Base-by-base conservation (phyloP, 495 filamentous ascomycete species). In the Aspergillus sparsus region DNA sequence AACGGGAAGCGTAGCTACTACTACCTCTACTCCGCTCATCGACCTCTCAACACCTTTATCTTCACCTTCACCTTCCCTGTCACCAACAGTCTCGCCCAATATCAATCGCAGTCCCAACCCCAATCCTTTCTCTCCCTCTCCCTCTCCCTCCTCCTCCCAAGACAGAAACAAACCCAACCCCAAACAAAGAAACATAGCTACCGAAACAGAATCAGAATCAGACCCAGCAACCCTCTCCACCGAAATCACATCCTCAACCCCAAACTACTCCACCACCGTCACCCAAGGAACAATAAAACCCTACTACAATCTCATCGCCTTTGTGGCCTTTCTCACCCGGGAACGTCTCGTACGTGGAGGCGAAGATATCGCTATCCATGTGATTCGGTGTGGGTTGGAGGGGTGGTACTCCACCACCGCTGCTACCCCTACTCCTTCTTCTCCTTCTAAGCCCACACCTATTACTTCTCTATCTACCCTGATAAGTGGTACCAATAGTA, bases 311-410 rank as follows among this genome's bases (percentile, higher is more conserved):
- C 55, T 54, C 18, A 32, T 58, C 34, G 54, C 55, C 0, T 63
- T 63, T 42, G 21, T 63, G 15, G 51, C 61, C 11, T 50, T 63
- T 50, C 52, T 63, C 16, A 55, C 50, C n/a, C 54, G 54, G 32
- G 61, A 63, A n/a, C 3, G 12, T 6, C 31, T 63, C 5, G 35
- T 62, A 0, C 58, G 46, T 7, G 57, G 33, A 1, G 44, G 62
- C 13, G 66, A 68, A 35, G 49, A 46, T 7, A 31, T 66, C 0
- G 58, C 54, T 0, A 6, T 58, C 34, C 54, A 45, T 18, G 55
- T 57, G 54, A 36, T 63, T 3, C 13, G 51, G 10, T 46, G 49
- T 35, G 63, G 60, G 10, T 33, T 65, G 27, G 45, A 35, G 9
- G 21, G 21, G 21, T 27, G 21, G 21, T 27, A 27, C 21, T 27